These are phyloP conservation scores for Rhizopus stolonifer DNA, from an alignment of 371 early-diverging fungal species.

Conservation along the genomic window DNA sequence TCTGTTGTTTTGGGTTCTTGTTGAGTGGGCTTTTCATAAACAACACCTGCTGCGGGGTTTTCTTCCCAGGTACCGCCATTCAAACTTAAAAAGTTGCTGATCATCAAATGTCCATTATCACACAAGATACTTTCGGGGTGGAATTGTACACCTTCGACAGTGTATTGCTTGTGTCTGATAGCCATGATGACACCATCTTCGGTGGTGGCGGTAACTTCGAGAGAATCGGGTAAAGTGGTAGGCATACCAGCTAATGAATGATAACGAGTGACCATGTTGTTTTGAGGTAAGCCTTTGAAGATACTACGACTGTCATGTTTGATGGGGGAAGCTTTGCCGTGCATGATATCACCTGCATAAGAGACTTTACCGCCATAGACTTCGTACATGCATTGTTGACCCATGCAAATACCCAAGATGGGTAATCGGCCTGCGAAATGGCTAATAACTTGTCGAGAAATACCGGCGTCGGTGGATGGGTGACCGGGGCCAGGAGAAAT, in stretches of 20 bases:
- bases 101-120: constrained; percentile 83
- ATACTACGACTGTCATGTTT: constrained; percentile 89
- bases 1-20: constrained; percentile 22
- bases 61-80: constrained; percentile 86
- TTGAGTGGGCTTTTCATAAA: constrained; percentile 33
- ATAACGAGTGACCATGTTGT: constrained; percentile 88
- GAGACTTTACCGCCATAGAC: constrained; percentile 90
- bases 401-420: constrained; percentile 96
- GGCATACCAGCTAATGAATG: constrained; percentile 93
- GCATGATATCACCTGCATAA: constrained; percentile 90
- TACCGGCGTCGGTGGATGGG: constrained; percentile 86
- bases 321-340: constrained; percentile 90
- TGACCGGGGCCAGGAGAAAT: constrained; percentile 97
- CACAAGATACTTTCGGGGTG: constrained; percentile 96
- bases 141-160: constrained; percentile 95
- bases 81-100: constrained; percentile 86
- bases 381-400: constrained; percentile 95
- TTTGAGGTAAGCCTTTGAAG: constrained; percentile 80
- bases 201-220: constrained; percentile 87
- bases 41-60: constrained; percentile 56
- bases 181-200: constrained; percentile 91
- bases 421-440: constrained; percentile 93
- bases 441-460: constrained; percentile 80
- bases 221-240: constrained; percentile 74
- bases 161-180: constrained; percentile 83